Evolutionary conservation across 176 grass and related monocot genomes (phyloP).

Genomic region (Eremochloa ophiuroides): DNA sequence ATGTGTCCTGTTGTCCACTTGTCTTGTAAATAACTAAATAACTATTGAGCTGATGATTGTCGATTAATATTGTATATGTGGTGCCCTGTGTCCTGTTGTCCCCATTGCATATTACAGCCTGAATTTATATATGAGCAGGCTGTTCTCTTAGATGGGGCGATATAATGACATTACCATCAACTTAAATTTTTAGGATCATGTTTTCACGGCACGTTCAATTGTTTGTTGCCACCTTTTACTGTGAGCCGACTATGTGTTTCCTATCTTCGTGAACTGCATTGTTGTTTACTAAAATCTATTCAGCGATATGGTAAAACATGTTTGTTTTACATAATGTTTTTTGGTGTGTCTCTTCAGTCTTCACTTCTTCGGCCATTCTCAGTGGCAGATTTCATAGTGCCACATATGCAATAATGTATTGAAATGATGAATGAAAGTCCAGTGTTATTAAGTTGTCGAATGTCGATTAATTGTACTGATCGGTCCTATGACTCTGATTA

Average conservation of each 20-base stretch:
- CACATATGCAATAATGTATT: background rate
- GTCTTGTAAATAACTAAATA: background rate
- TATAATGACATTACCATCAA: background rate
- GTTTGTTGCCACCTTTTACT: background rate
- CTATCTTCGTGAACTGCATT: background rate
- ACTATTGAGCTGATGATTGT: background rate
- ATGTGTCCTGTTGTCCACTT: background rate
- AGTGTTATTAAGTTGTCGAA: background rate
- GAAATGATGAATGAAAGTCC: background rate
- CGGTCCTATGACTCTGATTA: background rate
- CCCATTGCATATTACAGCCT: background rate
- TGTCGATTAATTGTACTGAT: background rate
- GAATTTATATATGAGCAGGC: background rate
- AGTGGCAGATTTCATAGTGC: background rate
- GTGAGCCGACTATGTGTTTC: background rate
- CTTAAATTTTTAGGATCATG: background rate
- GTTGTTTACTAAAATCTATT: background rate
- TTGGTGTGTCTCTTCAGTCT: background rate
- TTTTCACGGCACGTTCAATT: background rate
- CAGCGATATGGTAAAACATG: background rate
- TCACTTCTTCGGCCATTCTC: background rate
- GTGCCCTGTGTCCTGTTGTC: background rate
- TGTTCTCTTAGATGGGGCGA: background rate
- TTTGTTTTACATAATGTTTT: background rate
- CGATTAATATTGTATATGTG: background rate